Conservation (phyloP, 257 asterid genomes). For the Dorcoceras hygrometricum region DNA sequence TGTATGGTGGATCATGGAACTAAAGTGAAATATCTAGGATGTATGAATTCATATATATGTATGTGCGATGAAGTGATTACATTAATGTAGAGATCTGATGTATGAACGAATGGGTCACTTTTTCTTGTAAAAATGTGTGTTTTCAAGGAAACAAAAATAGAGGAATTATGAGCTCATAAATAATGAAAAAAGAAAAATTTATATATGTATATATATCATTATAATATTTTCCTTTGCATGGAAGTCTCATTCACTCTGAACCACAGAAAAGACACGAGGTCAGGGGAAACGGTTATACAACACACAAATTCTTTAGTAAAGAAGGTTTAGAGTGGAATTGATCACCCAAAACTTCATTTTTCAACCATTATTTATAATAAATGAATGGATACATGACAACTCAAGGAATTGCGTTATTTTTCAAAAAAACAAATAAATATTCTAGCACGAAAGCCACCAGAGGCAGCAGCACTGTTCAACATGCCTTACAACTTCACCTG, state of each 20-base stretch:
- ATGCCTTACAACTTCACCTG: background rate
- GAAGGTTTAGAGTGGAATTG: background rate
- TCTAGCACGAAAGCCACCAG: background rate
- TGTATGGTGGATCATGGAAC: conserved; percentile 29
- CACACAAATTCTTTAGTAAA: background rate
- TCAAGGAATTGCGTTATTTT: background rate
- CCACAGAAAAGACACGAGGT: background rate
- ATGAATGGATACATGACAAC: background rate
- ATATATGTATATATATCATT: no score
- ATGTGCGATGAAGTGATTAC: background rate
- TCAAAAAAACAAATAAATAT: conserved; percentile 6
- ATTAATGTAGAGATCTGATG: no score
- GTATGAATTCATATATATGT: background rate
- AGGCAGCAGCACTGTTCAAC: background rate
- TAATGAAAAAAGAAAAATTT: background rate
- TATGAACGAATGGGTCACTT: no score
- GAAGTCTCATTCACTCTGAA: background rate
- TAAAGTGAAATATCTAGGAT: background rate
- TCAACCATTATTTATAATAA: background rate
- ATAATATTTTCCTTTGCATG: background rate
- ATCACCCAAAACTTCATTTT: background rate
- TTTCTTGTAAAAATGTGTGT: no score
- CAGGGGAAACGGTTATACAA: background rate
- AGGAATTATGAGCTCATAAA: background rate
- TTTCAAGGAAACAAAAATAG: no score